Conservation (phyloP, 495 filamentous ascomycete species). For the Podospora australis region DNA sequence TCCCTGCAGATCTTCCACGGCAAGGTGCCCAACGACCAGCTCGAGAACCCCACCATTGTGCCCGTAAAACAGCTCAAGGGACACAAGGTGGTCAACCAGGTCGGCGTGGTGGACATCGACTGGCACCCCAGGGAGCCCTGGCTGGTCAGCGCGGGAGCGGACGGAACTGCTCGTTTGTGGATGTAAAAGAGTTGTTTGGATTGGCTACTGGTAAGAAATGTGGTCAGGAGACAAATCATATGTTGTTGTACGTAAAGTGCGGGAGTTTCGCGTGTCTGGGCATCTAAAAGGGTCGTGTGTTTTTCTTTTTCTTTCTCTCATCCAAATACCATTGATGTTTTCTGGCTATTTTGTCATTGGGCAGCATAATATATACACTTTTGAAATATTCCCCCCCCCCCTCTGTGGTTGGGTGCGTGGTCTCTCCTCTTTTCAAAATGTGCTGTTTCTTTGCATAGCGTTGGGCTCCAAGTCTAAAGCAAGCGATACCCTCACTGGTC, state of each 20-base stretch:
- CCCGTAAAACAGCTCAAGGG: slow-evolving; percentile 91
- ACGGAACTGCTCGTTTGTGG: slow-evolving; percentile 62
- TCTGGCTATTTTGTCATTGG: too few relatives aligned
- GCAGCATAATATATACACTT: slow-evolving; percentile 6
- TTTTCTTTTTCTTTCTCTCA: neutral
- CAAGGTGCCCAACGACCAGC: slow-evolving; percentile 84
- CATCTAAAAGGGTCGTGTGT: neutral
- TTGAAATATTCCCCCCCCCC: neutral
- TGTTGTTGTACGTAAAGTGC: slow-evolving; percentile 7
- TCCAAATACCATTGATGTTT: neutral
- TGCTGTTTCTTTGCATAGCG: too few relatives aligned
- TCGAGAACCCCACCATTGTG: slow-evolving; percentile 94
- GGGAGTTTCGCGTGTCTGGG: neutral
- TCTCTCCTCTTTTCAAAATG: too few relatives aligned
- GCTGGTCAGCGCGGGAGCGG: slow-evolving; percentile 88
- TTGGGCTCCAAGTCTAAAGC: too few relatives aligned
- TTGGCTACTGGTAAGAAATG: neutral
- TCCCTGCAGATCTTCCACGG: slow-evolving; percentile 94
- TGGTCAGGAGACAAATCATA: neutral
- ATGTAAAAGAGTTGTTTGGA: slow-evolving; percentile 24
- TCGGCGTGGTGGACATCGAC: slow-evolving; percentile 88
- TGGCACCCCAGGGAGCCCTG: slow-evolving; percentile 93
- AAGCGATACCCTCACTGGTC: too few relatives aligned
- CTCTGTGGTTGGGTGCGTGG: too few relatives aligned
- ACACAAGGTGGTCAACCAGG: slow-evolving; percentile 69